phyloP scores from a whole-genome alignment of 2,329 filamentous ascomycete genomes.

The Colletotrichum sp. region DNA sequence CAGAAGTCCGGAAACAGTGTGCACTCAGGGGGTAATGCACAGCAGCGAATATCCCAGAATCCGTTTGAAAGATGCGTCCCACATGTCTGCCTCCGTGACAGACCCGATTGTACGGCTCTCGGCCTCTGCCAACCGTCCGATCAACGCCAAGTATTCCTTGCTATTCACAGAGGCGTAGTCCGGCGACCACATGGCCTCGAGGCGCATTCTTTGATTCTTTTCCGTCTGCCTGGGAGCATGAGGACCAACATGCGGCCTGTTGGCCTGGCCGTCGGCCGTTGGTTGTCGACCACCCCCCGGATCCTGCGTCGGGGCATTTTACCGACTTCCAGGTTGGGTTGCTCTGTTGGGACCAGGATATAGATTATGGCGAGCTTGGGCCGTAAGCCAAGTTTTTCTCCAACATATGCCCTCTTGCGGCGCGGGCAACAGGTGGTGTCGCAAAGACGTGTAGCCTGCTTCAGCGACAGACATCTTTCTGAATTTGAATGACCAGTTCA shows the following conservation, averaged over 20 bases:
- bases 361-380: neutral
- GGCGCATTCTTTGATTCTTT: neutral
- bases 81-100: neutral
- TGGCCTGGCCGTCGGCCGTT: neutral
- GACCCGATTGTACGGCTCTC: neutral
- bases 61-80: neutral
- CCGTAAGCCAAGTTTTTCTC: neutral
- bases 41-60: neutral
- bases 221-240: neutral
- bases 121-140: neutral
- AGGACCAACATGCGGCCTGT: neutral
- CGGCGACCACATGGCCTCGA: neutral
- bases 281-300: neutral
- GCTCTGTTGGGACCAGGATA: neutral
- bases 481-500: neutral
- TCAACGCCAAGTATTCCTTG: neutral
- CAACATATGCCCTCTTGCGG: neutral
- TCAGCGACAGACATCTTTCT: neutral
- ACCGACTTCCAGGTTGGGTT: neutral
- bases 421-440: neutral
- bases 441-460: neutral
- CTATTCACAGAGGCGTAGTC: neutral
- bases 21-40: neutral
- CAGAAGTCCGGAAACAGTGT: neutral
- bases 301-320: neutral